Evolutionary conservation across 805 yeast genomes (phyloP), one percentile per base, ranked within the genome.

Genomic region (Myxozyma lipomycoides): DNA sequence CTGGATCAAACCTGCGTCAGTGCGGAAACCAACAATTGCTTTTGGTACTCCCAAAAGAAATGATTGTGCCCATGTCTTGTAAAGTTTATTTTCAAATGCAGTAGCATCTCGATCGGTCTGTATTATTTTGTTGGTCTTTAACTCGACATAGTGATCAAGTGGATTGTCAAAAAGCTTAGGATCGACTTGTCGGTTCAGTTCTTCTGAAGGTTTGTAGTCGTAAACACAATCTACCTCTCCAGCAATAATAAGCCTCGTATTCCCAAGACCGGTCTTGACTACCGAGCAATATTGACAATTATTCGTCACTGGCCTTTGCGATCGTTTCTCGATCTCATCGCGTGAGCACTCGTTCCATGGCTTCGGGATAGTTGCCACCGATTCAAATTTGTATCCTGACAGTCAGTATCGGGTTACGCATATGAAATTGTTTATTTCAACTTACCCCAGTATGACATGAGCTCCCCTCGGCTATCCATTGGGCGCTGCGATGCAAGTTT

Each of bases 141-240:
- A 72, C 66, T 93, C 97, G 5, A 83, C 83, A 64, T 93, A 93
- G 67, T 87, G 95, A 3, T 75, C 66, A 40, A 87, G 70, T 21
- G 81, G 77, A 52, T 78, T 79, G 51, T 66, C 64, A 30, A 34
- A 40, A 7, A 42, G 25, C 4, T 30, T 24, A 5, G 43, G 62
- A 63, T 25, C 59, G 56, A 30, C 48, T 12, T 1, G 49, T 35
- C 19, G 6, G 38, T 35, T 35, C 21, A 35, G 38, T 19, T 56
- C 51, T 4, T 68, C 69, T 25, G 70, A 74, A 2, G 90, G 88
- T 57, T 82, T 78, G 61, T 79, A 87, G 65, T 89, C 96, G 77
- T 83, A 84, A 9, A 84, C 83, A 65, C 96, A 84, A 67, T 91
- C 98, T 19, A 91, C 86, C 69, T 93, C 98, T 1, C 96, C 96